Percentiles rank a stretch among this genome's conserved stretches.
phyloP scores from a whole-genome alignment of 2,329 filamentous ascomycete species.

The Diaporthe aspalathi region DNA sequence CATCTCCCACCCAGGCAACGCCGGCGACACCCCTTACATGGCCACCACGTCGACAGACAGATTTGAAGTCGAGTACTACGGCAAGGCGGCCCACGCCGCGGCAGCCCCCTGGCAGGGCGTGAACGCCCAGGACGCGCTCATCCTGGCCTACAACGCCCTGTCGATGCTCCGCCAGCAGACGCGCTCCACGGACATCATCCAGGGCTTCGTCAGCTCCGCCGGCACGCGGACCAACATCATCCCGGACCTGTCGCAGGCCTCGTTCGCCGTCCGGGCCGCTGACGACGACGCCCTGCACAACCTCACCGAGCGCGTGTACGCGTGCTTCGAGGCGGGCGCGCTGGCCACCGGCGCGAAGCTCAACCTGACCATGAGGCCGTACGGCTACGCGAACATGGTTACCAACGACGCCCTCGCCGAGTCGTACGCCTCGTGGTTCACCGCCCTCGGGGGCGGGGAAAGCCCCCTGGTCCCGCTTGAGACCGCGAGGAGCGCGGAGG shows the following conservation, averaged over 20 bases:
- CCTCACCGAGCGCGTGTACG: constrained; percentile 43
- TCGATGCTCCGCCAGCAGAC: constrained; percentile 34
- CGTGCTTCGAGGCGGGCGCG: constrained; percentile 48
- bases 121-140: constrained; percentile 33
- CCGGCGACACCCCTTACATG: constrained; percentile 44
- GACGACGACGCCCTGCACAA: constrained; percentile 46
- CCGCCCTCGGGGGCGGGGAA: constrained; percentile 43
- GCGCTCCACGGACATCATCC: constrained; percentile 20
- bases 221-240: constrained; percentile 37
- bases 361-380: constrained; percentile 51
- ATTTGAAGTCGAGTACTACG: constrained; percentile 42
- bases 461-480: constrained; percentile 46
- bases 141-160: constrained; percentile 27
- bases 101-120: constrained; percentile 23
- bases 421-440: constrained; percentile 39
- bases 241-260: constrained; percentile 64
- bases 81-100: constrained; percentile 28
- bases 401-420: constrained; percentile 45
- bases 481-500: constrained; percentile 23
- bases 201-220: constrained; percentile 26
- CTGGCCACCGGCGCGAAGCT: constrained; percentile 49
- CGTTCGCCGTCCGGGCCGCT: constrained; percentile 67
- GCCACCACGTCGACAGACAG: constrained; percentile 47
- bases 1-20: constrained; percentile 48
- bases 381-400: constrained; percentile 49